These are phyloP conservation scores for Emericellopsis atlantica DNA, from an alignment of 2,329 filamentous ascomycete genomes.

Conservation along the genomic window DNA sequence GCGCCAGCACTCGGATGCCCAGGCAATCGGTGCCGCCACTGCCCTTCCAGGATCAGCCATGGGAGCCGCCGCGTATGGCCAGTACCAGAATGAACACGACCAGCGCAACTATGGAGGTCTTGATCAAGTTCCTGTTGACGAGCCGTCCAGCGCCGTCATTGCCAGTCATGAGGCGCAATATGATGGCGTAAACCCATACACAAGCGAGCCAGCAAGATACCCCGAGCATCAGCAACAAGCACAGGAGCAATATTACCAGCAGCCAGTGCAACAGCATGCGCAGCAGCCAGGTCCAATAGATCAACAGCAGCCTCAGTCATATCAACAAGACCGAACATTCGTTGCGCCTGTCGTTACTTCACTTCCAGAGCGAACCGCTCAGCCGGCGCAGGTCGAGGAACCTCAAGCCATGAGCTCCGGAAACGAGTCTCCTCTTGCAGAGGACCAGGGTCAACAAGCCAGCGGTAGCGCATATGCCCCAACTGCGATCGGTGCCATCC, in stretches of 20 bases:
- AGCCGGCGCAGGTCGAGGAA: too few species aligned
- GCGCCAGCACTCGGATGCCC: slow-evolving; percentile 18
- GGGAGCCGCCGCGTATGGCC: slow-evolving; percentile 11
- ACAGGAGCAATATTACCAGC: not conserved
- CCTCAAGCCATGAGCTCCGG: too few species aligned
- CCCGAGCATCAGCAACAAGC: not conserved
- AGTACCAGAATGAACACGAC: slow-evolving; percentile 10
- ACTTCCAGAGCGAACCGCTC: not conserved
- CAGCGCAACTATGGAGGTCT: slow-evolving; percentile 32
- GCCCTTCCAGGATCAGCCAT: slow-evolving; percentile 26
- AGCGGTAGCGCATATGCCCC: not conserved
- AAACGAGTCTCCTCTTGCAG: too few species aligned
- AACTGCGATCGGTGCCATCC: not conserved
- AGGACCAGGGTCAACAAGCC: not conserved
- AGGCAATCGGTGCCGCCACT: slow-evolving; percentile 45
- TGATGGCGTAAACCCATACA: slow-evolving; percentile 47
- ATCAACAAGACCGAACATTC: not conserved
- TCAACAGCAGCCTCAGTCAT: slow-evolving; percentile 5
- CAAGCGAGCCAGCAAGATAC: slow-evolving; percentile 25
- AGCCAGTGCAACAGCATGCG: not conserved
- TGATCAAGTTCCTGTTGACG: slow-evolving; percentile 28
- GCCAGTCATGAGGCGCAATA: slow-evolving; percentile 36
- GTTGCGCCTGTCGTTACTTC: not conserved
- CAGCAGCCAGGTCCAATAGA: slow-evolving; percentile 1
- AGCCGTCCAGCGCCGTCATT: slow-evolving; percentile 36